Percentiles rank a stretch among this genome's conserved stretches.
These are phyloP conservation scores for Pichia sp. DNA, from an alignment of 1,139 yeast species.

Conservation along the genomic window DNA sequence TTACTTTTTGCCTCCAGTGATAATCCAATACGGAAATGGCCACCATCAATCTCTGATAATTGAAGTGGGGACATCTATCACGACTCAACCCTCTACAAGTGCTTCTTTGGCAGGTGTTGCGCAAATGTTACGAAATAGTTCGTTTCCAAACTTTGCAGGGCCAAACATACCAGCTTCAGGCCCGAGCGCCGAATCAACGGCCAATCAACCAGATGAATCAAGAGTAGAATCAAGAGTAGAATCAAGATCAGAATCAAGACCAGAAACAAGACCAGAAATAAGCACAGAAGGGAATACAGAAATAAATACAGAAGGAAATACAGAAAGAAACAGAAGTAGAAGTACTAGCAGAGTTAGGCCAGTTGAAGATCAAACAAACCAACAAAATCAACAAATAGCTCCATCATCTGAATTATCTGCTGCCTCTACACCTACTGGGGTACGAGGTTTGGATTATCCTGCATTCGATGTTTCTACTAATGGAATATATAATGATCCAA, in stretches of 20 bases:
- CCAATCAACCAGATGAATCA: no score
- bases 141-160: neutral
- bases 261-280: no score
- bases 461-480: conserved; percentile 30
- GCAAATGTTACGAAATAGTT: conserved; percentile 6
- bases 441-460: conserved; percentile 30
- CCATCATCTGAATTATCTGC: neutral
- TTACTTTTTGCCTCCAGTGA: conserved; percentile 25
- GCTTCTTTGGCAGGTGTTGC: conserved; percentile 5
- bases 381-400: neutral
- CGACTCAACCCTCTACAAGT: conserved; percentile 1
- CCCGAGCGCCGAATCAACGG: neutral
- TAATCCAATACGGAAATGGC: conserved; percentile 26
- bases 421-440: conserved; percentile 10
- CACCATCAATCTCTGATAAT: conserved; percentile 23
- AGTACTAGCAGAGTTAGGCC: no score
- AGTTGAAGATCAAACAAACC: neutral
- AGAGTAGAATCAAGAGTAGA: no score
- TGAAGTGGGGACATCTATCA: conserved; percentile 25
- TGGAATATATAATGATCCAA: conserved; percentile 24
- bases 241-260: no score
- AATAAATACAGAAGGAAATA: no score
- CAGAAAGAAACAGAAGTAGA: no score
- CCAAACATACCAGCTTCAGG: neutral
- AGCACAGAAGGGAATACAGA: no score